phyloP scores from a whole-genome alignment of 345 rosid species.

The Diplotaxis tenuifolia region DNA sequence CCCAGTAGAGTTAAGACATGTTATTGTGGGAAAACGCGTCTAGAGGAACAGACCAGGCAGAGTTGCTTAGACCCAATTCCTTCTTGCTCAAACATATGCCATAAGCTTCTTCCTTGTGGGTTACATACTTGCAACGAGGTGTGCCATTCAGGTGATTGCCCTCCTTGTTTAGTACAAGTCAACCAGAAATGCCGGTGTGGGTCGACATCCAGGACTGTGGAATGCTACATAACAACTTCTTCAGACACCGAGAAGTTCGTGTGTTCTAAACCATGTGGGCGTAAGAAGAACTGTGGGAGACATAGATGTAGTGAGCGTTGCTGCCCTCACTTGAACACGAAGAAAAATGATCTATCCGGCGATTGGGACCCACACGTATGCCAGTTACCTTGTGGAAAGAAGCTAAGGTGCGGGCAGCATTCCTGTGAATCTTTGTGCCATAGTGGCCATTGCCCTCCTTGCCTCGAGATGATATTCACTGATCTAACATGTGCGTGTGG shows the following conservation, averaged over 20 bases:
- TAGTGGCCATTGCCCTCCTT: slow-evolving; percentile 95
- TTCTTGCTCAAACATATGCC: slow-evolving; percentile 59
- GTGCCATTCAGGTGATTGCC: slow-evolving; percentile 84
- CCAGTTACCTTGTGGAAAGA: slow-evolving; percentile 85
- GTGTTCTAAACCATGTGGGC: slow-evolving; percentile 78
- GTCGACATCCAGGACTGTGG: slow-evolving; percentile 66
- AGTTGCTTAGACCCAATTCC: slow-evolving; percentile 90
- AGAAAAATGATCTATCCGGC: slow-evolving; percentile 44
- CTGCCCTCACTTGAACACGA: slow-evolving; percentile 67
- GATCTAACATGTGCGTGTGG: slow-evolving; percentile 97
- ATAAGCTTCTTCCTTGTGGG: slow-evolving; percentile 70
- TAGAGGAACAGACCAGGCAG: slow-evolving; percentile 57
- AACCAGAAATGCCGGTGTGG: slow-evolving; percentile 81
- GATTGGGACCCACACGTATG: slow-evolving; percentile 88
- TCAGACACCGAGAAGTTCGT: slow-evolving; percentile 52
- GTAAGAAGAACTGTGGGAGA: slow-evolving; percentile 88
- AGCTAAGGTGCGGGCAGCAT: slow-evolving; percentile 91
- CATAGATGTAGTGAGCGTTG: slow-evolving; percentile 93
- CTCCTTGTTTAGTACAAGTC: slow-evolving; percentile 65
- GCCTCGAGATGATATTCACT: slow-evolving; percentile 80
- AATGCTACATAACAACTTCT: slow-evolving; percentile 62
- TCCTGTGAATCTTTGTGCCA: slow-evolving; percentile 85
- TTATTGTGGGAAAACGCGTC: slow-evolving; percentile 72
- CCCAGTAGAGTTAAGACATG: slow-evolving; percentile 72
- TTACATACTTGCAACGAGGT: slow-evolving; percentile 61